phyloP scores from a whole-genome alignment of 2,329 filamentous ascomycete species.

The Penicillium palitans region DNA sequence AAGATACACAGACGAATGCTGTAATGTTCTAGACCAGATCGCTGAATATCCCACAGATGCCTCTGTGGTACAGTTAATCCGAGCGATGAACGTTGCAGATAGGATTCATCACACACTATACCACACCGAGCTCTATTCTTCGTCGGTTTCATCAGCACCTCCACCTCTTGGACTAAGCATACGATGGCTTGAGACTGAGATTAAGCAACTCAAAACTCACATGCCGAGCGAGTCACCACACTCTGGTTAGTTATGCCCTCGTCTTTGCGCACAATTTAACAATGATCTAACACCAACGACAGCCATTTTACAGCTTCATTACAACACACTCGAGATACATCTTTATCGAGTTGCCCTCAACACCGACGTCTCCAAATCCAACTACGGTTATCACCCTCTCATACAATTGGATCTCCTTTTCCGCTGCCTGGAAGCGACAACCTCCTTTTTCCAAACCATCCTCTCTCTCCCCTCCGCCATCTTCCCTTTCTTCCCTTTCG shows the following conservation, averaged over 20 bases:
- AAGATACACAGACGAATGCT: conserved; percentile 54
- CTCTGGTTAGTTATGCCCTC: conserved; percentile 12
- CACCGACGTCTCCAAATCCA: conserved; percentile 43
- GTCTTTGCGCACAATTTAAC: not conserved
- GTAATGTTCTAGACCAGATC: conserved; percentile 47
- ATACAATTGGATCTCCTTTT: conserved; percentile 54
- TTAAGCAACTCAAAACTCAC: conserved; percentile 29
- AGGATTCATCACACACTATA: conserved; percentile 44
- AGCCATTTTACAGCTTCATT: conserved; percentile 30
- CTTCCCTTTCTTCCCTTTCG: conserved; percentile 52
- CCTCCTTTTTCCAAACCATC: conserved; percentile 54
- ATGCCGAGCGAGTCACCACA: conserved; percentile 11
- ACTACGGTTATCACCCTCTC: conserved; percentile 37
- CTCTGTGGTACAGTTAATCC: conserved; percentile 50
- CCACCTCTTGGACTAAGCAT: conserved; percentile 31
- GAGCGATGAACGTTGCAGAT: conserved; percentile 54
- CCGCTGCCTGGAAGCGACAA: conserved; percentile 50
- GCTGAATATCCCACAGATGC: conserved; percentile 52
- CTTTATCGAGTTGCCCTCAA: conserved; percentile 28
- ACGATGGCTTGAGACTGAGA: conserved; percentile 49
- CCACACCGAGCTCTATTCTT: conserved; percentile 20
- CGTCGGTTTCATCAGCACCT: conserved; percentile 15
- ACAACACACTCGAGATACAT: conserved; percentile 29
- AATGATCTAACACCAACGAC: not conserved
- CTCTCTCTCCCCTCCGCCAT: conserved; percentile 45